Conservation (phyloP, 2,329 filamentous ascomycete genomes). For the Exophiala xenobiotica region DNA sequence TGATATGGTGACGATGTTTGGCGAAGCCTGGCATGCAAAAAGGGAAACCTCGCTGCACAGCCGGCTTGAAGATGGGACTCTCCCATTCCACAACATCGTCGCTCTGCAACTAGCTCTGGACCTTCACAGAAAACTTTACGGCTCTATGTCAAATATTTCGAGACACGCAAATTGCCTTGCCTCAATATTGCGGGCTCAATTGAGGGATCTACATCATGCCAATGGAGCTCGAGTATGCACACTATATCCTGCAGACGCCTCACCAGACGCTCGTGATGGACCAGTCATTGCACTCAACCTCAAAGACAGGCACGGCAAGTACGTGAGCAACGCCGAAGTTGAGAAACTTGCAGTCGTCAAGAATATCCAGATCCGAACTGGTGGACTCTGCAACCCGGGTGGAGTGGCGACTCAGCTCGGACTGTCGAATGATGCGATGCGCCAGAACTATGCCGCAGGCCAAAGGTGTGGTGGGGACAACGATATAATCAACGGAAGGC, state of each 20-base stretch:
- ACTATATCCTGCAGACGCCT: slow-evolving; percentile 57
- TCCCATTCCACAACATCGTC: slow-evolving; percentile 87
- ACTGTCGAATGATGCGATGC: slow-evolving; percentile 78
- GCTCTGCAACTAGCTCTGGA: slow-evolving; percentile 74
- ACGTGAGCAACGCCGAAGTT: slow-evolving; percentile 79
- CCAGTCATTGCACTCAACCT: slow-evolving; percentile 85
- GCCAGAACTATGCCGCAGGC: slow-evolving; percentile 77
- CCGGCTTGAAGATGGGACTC: slow-evolving; percentile 82
- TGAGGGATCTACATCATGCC: slow-evolving; percentile 63
- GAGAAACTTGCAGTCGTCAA: slow-evolving; percentile 81
- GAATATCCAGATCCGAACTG: slow-evolving; percentile 80
- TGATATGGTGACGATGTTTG: slow-evolving; percentile 77
- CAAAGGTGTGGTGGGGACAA: slow-evolving; percentile 80
- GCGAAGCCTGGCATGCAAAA: slow-evolving; percentile 77
- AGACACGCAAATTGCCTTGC: slow-evolving; percentile 69
- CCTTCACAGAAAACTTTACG: slow-evolving; percentile 68
- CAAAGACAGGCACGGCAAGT: slow-evolving; percentile 64
- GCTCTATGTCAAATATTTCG: slow-evolving; percentile 67
- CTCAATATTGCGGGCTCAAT: slow-evolving; percentile 56
- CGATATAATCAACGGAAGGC: slow-evolving; percentile 78
- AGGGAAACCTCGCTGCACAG: slow-evolving; percentile 75
- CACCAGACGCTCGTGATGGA: slow-evolving; percentile 52
- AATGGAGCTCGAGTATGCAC: slow-evolving; percentile 67
- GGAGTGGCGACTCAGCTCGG: slow-evolving; percentile 73
- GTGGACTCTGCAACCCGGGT: slow-evolving; percentile 88